Conservation (phyloP, 352 stramenopile species). For the Pythium folliculosum region DNA sequence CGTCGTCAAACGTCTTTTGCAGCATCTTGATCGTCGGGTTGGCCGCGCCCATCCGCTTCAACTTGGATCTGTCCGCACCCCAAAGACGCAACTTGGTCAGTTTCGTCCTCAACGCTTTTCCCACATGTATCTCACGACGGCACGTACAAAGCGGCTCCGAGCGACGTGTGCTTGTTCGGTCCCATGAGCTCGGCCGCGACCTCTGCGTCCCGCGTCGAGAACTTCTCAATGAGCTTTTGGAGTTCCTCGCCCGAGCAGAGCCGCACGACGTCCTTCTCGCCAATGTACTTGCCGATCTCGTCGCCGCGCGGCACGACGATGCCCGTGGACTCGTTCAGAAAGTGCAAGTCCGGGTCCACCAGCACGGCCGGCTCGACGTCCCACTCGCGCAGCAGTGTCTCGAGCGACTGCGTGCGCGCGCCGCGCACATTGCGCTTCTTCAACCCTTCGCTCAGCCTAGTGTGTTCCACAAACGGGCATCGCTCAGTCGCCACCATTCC, state of each 20-base stretch:
- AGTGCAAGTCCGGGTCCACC: slow-evolving; percentile 42
- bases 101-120: too few relatives aligned
- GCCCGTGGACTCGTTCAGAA: slow-evolving; percentile 80
- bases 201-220: slow-evolving; percentile 55
- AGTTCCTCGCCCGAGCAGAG: slow-evolving; percentile 66
- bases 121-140: too few relatives aligned
- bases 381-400: slow-evolving; percentile 45
- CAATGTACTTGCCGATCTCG: slow-evolving; percentile 62
- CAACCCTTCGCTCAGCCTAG: slow-evolving; percentile 67
- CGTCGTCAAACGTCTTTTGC: slow-evolving; percentile 74
- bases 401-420: slow-evolving; percentile 49
- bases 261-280: slow-evolving; percentile 70
- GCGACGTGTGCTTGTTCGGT: slow-evolving; percentile 50
- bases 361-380: slow-evolving; percentile 32
- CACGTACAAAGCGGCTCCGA: slow-evolving; percentile 64
- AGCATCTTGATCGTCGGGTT: slow-evolving; percentile 72
- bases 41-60: slow-evolving; percentile 64
- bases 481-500: too few relatives aligned
- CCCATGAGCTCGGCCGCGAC: slow-evolving; percentile 71
- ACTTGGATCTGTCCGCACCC: slow-evolving; percentile 44
- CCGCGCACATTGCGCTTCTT: slow-evolving; percentile 67
- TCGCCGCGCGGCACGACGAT: slow-evolving; percentile 58
- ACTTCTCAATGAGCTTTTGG: slow-evolving; percentile 64
- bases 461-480: neutral
- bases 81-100: neutral